Evolutionary conservation across 108 stramenopile species (phyloP).

Genomic region (Pseudonitzschia multistriata): DNA sequence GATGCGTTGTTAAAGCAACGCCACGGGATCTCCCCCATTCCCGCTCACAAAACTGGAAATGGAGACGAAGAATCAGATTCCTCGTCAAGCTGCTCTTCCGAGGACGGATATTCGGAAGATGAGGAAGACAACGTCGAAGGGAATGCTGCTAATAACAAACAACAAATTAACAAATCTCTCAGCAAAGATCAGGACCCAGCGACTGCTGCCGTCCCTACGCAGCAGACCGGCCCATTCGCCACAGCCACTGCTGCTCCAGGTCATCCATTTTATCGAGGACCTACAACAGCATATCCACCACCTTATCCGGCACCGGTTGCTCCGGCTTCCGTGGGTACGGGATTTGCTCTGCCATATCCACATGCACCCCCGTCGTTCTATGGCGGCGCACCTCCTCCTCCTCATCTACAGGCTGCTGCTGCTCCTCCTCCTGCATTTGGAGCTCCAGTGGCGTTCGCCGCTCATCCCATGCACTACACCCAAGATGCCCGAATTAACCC

Average conservation of each 20-base stretch:
- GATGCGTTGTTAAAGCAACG: slow-evolving; percentile 37
- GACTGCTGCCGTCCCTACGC: not conserved
- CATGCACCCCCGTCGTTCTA: slow-evolving; percentile 1
- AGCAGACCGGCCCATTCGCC: not conserved
- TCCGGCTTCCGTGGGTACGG: not conserved
- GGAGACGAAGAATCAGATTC: slow-evolving; percentile 7
- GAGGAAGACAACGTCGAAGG: not conserved
- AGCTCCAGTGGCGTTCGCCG: not conserved
- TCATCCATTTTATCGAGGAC: not conserved
- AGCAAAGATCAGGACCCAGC: slow-evolving; percentile 6
- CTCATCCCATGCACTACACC: slow-evolving; percentile 8
- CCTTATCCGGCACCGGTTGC: not conserved
- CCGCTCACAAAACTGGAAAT: not conserved
- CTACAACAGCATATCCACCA: not conserved
- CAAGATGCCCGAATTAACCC: slow-evolving; percentile 14
- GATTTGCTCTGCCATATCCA: slow-evolving; percentile 1
- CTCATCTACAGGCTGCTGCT: not conserved
- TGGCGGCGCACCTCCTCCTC: slow-evolving; percentile 9
- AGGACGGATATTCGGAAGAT: slow-evolving; percentile 13
- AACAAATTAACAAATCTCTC: not conserved
- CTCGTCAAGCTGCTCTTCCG: slow-evolving; percentile 7
- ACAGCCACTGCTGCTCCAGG: not conserved
- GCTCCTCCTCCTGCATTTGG: not conserved
- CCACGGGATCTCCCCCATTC: slow-evolving; percentile 4
- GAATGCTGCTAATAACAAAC: not conserved